These are phyloP conservation scores for Pseudoneurospora amorphoporcata DNA, from an alignment of 495 filamentous ascomycete genomes.

Conservation along the genomic window DNA sequence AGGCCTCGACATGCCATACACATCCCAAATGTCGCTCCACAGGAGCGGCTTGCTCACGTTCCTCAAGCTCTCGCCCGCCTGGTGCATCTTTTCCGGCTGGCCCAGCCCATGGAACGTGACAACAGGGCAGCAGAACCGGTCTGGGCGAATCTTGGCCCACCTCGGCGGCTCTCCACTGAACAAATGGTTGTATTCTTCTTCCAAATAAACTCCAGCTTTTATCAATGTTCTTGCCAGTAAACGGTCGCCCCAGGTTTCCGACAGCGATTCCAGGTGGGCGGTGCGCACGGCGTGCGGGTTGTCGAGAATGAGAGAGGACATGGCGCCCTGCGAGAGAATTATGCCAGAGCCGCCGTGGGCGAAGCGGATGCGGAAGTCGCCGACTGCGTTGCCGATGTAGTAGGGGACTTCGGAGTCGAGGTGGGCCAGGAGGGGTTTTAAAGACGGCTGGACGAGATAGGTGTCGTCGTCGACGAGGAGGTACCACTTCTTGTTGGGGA, in stretches of 20 bases:
- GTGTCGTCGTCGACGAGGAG: constrained; percentile 39
- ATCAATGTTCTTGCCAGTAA: constrained; percentile 31
- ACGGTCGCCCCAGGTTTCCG: constrained; percentile 33
- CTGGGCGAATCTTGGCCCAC: constrained; percentile 28
- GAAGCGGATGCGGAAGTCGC: constrained; percentile 36
- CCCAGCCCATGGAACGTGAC: constrained; percentile 32
- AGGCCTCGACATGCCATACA: constrained; percentile 24
- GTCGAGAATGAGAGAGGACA: constrained; percentile 23
- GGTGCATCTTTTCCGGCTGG: constrained; percentile 21
- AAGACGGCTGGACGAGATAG: constrained; percentile 31
- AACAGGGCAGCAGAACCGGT: constrained; percentile 32
- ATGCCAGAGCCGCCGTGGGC: constrained; percentile 39
- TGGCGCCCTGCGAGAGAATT: constrained; percentile 32
- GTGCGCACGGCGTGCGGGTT: constrained; percentile 21
- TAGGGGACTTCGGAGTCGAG: constrained; percentile 29
- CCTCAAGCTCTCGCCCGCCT: constrained; percentile 25
- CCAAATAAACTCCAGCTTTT: constrained; percentile 29
- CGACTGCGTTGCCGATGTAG: constrained; percentile 41
- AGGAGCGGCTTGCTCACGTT: constrained; percentile 23
- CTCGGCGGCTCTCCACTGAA: constrained; percentile 37
- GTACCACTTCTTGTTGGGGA: constrained; percentile 40
- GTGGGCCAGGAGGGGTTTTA: constrained; percentile 28
- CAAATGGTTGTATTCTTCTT: constrained; percentile 33
- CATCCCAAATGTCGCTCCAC: constrained; percentile 31
- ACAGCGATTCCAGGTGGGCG: constrained; percentile 27